These are phyloP conservation scores for Neurospora sp. DNA, from an alignment of 495 filamentous ascomycete species.

Conservation along the genomic window DNA sequence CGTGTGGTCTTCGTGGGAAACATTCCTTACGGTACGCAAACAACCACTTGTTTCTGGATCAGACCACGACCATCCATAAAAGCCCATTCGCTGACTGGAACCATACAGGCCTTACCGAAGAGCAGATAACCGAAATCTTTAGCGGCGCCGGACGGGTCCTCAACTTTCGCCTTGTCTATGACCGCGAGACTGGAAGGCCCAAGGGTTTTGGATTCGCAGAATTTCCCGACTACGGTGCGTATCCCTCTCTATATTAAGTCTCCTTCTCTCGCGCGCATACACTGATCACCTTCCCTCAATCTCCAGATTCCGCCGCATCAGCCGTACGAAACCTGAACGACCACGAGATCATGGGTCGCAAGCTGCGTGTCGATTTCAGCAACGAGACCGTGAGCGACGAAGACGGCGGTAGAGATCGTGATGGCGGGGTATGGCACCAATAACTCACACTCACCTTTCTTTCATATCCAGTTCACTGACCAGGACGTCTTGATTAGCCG, in stretches of 20 bases:
- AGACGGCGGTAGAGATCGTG: slow-evolving; percentile 26
- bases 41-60: background rate
- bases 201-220: slow-evolving; percentile 97
- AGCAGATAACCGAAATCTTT: slow-evolving; percentile 87
- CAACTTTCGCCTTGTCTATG: slow-evolving; percentile 92
- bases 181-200: slow-evolving; percentile 86
- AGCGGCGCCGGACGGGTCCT: slow-evolving; percentile 76
- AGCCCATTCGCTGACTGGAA: background rate
- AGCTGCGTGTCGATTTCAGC: slow-evolving; percentile 87
- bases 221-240: slow-evolving; percentile 62
- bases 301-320: slow-evolving; percentile 73
- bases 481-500: background rate
- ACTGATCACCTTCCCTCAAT: background rate
- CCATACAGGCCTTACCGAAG: slow-evolving; percentile 71
- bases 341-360: slow-evolving; percentile 90
- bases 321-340: slow-evolving; percentile 95
- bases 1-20: slow-evolving; percentile 75
- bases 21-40: slow-evolving; percentile 55
- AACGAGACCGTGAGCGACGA: slow-evolving; percentile 81
- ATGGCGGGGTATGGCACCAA: slow-evolving; percentile 13
- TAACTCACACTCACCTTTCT: background rate
- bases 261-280: background rate
- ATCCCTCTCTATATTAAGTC: background rate
- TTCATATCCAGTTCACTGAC: background rate
- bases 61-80: background rate